Evolutionary conservation across 192 early-diverging fungal species (phyloP).

Genomic region (Coemansia sp.): DNA sequence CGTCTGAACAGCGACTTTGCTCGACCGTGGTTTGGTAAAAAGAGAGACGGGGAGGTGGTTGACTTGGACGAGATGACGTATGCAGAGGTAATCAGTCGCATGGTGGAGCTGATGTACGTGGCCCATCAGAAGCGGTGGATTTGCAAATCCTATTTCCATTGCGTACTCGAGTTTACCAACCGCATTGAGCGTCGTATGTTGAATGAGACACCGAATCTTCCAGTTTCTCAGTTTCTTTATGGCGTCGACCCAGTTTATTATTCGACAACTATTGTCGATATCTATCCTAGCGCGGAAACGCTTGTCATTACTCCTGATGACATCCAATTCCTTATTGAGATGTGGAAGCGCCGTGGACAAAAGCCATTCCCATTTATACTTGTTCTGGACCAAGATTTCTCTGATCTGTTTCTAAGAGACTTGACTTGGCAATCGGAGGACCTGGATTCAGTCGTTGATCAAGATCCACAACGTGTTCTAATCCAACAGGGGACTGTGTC

Average conservation of each 20-base stretch:
- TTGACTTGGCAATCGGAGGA: constrained; percentile 89
- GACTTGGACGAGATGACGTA: constrained; percentile 96
- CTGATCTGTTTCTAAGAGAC: constrained; percentile 91
- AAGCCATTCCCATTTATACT: constrained; percentile 94
- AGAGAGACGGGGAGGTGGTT: constrained; percentile 68
- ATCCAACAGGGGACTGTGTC: constrained; percentile 91
- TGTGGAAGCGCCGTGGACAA: constrained; percentile 64
- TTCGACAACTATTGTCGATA: constrained; percentile 17
- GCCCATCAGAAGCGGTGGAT: constrained; percentile 80
- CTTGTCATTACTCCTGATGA: constrained; percentile 31
- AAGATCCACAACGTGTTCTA: constrained; percentile 79
- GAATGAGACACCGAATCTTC: neutral
- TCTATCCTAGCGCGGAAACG: constrained; percentile 9
- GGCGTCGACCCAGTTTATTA: neutral
- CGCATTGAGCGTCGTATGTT: constrained; percentile 75
- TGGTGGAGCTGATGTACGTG: constrained; percentile 83
- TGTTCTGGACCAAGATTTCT: constrained; percentile 86
- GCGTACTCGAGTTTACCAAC: constrained; percentile 68
- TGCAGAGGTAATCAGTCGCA: constrained; percentile 75
- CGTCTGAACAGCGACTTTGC: constrained; percentile 66
- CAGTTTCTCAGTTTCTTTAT: neutral
- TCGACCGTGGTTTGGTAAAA: constrained; percentile 93
- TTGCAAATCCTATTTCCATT: constrained; percentile 63
- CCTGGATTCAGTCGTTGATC: constrained; percentile 77
- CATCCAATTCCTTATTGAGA: constrained; percentile 23